phyloP scores from a whole-genome alignment of 768 basidiomycete species.

The Hypsizygus marmoreus region DNA sequence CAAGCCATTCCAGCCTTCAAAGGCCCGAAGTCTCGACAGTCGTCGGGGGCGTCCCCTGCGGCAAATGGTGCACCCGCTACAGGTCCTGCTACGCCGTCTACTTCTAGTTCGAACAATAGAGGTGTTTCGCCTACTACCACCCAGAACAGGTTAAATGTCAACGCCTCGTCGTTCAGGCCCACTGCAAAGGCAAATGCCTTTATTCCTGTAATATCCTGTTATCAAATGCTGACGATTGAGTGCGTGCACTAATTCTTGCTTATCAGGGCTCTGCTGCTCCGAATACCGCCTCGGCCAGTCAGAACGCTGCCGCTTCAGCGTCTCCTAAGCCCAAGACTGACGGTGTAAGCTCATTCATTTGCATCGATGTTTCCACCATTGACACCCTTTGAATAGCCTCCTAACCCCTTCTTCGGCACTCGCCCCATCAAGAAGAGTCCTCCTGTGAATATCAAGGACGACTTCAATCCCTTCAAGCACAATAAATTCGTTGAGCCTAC shows the following conservation, averaged over 20 bases:
- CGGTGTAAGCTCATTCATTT: slow-evolving; percentile 32
- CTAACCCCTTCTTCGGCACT: slow-evolving; percentile 91
- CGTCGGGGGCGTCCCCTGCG: slow-evolving; percentile 25
- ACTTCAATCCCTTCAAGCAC: slow-evolving; percentile 96
- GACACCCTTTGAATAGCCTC: slow-evolving; percentile 40
- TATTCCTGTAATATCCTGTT: slow-evolving; percentile 55
- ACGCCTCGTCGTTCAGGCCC: slow-evolving; percentile 90
- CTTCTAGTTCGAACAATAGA: slow-evolving; percentile 22
- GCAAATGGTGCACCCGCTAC: slow-evolving; percentile 29
- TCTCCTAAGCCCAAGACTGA: slow-evolving; percentile 67
- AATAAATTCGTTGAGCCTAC: slow-evolving; percentile 77
- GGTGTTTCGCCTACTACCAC: slow-evolving; percentile 57
- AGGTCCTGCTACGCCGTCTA: slow-evolving; percentile 17
- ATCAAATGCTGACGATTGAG: slow-evolving; percentile 23
- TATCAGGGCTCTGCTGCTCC: slow-evolving; percentile 50
- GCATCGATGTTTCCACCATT: slow-evolving; percentile 9
- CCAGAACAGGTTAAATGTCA: slow-evolving; percentile 75
- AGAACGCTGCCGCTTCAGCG: slow-evolving; percentile 40
- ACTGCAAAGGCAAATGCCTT: slow-evolving; percentile 79
- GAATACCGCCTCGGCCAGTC: slow-evolving; percentile 37
- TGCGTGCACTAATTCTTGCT: slow-evolving; percentile 20
- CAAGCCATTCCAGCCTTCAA: slow-evolving; percentile 91
- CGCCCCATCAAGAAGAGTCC: slow-evolving; percentile 73
- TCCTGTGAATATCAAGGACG: slow-evolving; percentile 87
- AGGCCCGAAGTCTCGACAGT: slow-evolving; percentile 48